Evolutionary conservation across 1,139 yeast species (phyloP).

Genomic region (Yamadazyma taylorii): DNA sequence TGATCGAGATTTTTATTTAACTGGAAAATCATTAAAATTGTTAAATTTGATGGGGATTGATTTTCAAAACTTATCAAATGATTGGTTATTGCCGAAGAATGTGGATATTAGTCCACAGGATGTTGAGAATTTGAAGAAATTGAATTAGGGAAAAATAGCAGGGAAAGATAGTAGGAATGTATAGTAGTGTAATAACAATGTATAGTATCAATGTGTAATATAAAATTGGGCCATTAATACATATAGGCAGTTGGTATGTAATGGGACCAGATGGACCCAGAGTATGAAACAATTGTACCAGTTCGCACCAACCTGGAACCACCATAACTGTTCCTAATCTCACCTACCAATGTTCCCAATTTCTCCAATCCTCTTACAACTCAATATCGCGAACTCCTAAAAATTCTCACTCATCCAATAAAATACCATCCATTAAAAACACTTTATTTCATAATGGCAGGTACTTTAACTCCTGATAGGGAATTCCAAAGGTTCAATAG

Average conservation of each 20-base stretch:
- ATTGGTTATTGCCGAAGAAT: constrained; percentile 5
- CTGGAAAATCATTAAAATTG: constrained; percentile 26
- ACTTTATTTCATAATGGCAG: constrained; percentile 33
- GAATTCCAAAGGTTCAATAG: constrained; percentile 44
- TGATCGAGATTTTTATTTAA: constrained; percentile 29
- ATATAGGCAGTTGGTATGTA: no score
- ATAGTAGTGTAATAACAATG: background rate
- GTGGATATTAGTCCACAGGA: constrained; percentile 4
- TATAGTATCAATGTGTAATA: no score
- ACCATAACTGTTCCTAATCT: no score
- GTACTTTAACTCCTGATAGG: constrained; percentile 46
- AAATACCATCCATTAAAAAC: constrained; percentile 5
- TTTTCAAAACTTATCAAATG: constrained; percentile 9
- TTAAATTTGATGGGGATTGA: constrained; percentile 24
- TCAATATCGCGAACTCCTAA: background rate
- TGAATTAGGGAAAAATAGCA: constrained; percentile 1
- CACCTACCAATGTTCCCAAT: no score
- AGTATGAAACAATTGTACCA: no score
- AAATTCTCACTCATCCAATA: constrained; percentile 9
- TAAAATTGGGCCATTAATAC: no score
- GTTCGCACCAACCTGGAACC: background rate
- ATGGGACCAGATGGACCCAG: background rate
- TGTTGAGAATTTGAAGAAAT: constrained; percentile 8
- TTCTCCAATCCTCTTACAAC: background rate
- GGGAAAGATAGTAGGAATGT: constrained; percentile 1